These are phyloP conservation scores for Lipomyces orientalis DNA, from an alignment of 805 yeast genomes.

Conservation along the genomic window DNA sequence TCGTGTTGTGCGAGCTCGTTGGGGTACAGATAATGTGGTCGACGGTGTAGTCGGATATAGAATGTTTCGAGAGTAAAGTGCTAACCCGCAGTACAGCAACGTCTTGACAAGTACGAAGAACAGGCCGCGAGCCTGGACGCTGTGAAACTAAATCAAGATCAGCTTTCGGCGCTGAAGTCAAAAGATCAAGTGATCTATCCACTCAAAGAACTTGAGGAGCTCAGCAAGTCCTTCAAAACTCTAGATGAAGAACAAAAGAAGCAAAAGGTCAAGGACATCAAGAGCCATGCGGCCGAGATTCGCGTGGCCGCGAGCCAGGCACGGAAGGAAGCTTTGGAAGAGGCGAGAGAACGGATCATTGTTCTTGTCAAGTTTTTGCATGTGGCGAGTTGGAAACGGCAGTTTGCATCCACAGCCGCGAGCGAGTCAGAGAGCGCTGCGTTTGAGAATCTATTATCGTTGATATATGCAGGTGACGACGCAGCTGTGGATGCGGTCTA, in stretches of 20 bases:
- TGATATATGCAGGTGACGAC: constrained; percentile 46
- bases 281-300: constrained; percentile 28
- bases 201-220: constrained; percentile 46
- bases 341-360: constrained; percentile 37
- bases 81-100: constrained; percentile 20
- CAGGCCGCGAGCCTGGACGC: constrained; percentile 40
- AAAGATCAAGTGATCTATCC: constrained; percentile 47
- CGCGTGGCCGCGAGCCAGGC: constrained; percentile 20
- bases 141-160: constrained; percentile 45
- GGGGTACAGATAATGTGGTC: neutral
- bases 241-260: constrained; percentile 33
- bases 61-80: neutral
- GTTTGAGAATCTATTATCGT: constrained; percentile 43
- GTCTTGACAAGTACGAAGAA: constrained; percentile 47
- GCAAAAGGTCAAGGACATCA: constrained; percentile 26
- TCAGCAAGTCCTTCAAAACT: constrained; percentile 38
- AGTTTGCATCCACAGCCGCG: constrained; percentile 31
- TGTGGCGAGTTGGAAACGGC: constrained; percentile 46
- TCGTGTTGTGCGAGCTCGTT: neutral
- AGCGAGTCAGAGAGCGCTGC: constrained; percentile 39
- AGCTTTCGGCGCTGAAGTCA: constrained; percentile 44
- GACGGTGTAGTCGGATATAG: neutral
- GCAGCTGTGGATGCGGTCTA: constrained; percentile 43
- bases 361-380: constrained; percentile 44
- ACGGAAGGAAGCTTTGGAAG: constrained; percentile 29